Percentiles rank a stretch among this genome's conserved stretches.
Evolutionary conservation across 2,329 filamentous ascomycete genomes (phyloP).

Genomic region (Stachybotrys echinatus): DNA sequence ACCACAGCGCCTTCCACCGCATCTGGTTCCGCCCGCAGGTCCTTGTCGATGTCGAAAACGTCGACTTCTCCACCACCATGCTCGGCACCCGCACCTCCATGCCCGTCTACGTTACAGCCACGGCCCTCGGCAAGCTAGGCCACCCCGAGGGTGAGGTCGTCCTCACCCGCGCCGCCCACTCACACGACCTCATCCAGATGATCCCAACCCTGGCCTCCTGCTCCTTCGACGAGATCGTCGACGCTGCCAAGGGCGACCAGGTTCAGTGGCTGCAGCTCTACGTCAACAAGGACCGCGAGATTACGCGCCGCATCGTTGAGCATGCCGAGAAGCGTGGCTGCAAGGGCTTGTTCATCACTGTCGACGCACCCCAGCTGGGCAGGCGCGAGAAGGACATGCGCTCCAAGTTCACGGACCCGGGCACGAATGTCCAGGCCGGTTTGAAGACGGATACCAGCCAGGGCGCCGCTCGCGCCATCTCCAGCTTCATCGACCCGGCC

Average conservation of each 20-base stretch:
- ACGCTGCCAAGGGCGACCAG: constrained; percentile 72
- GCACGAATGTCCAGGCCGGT: constrained; percentile 75
- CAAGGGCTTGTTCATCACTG: constrained; percentile 95
- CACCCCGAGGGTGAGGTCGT: constrained; percentile 91
- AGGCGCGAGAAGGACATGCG: constrained; percentile 98
- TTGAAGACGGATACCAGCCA: constrained; percentile 77
- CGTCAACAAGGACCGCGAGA: constrained; percentile 90
- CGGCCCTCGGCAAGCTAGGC: constrained; percentile 90
- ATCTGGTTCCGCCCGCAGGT: constrained; percentile 93
- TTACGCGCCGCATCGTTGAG: constrained; percentile 85
- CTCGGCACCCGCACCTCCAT: constrained; percentile 78
- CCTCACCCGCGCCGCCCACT: constrained; percentile 75
- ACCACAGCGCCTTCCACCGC: constrained; percentile 92
- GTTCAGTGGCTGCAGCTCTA: constrained; percentile 97
- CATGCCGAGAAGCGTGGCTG: constrained; percentile 90
- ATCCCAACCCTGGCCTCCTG: constrained; percentile 95
- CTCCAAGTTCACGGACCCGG: constrained; percentile 78
- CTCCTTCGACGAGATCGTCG: constrained; percentile 94
- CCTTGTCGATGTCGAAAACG: constrained; percentile 80
- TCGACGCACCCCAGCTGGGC: constrained; percentile 93
- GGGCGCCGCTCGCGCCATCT: constrained; percentile 91
- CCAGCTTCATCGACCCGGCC: constrained; percentile 92
- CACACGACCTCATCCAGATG: constrained; percentile 94
- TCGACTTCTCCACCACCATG: constrained; percentile 90
- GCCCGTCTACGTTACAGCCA: constrained; percentile 95